These are phyloP conservation scores for Wickerhamiella cacticola DNA, from an alignment of 805 yeast species.

Conservation along the genomic window DNA sequence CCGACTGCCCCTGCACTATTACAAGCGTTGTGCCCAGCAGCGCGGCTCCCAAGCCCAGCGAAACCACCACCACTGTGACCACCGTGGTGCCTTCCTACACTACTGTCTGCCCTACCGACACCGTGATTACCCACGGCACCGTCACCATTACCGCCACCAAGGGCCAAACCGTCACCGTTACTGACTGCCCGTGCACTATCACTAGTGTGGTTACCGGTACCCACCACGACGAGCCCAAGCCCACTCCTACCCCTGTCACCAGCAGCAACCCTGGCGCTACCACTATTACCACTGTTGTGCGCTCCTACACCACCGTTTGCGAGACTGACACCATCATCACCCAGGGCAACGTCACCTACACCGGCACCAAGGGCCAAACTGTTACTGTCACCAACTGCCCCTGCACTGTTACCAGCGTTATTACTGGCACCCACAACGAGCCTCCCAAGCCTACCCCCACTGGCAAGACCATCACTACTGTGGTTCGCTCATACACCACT, in stretches of 20 bases:
- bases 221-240: conserved; percentile 13
- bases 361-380: background rate
- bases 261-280: conserved; percentile 9
- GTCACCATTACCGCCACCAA: background rate
- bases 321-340: conserved; percentile 23
- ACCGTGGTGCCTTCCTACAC: conserved; percentile 1
- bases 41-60: conserved; percentile 8
- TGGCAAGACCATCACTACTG: conserved; percentile 3
- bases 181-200: conserved; percentile 6
- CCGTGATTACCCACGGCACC: background rate
- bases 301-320: conserved; percentile 12
- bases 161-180: background rate
- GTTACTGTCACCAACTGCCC: conserved; percentile 1
- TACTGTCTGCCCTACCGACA: conserved; percentile 5
- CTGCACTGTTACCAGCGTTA: background rate
- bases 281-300: conserved; percentile 9
- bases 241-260: conserved; percentile 10
- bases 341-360: background rate
- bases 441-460: conserved; percentile 11
- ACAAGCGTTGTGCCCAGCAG: conserved; percentile 11
- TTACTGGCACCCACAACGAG: background rate
- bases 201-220: background rate
- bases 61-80: background rate
- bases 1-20: conserved; percentile 17
- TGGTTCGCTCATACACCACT: background rate